Conservation (phyloP, 202 grass and related monocot species). For the Carex arenaria region DNA sequence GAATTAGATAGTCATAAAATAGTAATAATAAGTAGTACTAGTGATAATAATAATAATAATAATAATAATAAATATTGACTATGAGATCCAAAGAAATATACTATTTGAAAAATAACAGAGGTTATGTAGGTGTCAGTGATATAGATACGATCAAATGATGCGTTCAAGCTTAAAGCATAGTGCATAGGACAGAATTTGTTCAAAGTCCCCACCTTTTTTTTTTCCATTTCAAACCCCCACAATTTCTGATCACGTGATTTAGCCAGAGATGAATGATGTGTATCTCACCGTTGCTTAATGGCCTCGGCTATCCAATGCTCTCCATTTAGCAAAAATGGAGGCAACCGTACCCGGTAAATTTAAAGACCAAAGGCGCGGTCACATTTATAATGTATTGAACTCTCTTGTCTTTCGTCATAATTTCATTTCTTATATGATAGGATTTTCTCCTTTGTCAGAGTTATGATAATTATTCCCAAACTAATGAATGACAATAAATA, state of each 20-base stretch:
- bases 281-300: neutral
- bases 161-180: neutral
- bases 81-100: neutral
- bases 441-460: neutral
- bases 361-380: neutral
- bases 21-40: too few species aligned
- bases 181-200: neutral
- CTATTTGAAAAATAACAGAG: neutral
- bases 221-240: neutral
- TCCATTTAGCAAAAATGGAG: neutral
- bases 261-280: constrained; percentile 1
- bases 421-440: neutral
- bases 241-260: constrained; percentile 25
- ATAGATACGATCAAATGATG: constrained; percentile 21
- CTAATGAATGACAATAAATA: neutral
- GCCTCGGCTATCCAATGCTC: neutral
- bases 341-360: neutral
- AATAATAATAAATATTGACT: neutral
- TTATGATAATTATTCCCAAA: neutral
- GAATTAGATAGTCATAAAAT: too few species aligned
- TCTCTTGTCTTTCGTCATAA: neutral
- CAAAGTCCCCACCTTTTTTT: neutral
- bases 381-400: neutral
- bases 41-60: too few species aligned
- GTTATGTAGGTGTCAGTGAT: neutral